Evolutionary conservation across 2,329 filamentous ascomycete species (phyloP).

Genomic region (Parastagonospora avenae): DNA sequence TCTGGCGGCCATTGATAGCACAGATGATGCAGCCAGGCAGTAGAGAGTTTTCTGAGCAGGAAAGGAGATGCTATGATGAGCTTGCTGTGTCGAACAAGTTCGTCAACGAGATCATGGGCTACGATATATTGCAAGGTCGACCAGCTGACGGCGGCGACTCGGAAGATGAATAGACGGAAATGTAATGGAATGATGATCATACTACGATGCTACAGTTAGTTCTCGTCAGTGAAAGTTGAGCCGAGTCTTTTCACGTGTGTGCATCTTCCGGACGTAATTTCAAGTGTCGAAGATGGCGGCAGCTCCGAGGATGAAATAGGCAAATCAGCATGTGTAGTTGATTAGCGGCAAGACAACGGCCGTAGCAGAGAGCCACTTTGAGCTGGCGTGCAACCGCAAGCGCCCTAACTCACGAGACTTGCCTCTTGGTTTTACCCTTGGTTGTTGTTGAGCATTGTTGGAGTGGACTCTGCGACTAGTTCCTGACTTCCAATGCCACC

Average conservation of each 20-base stretch:
- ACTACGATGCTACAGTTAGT: no score
- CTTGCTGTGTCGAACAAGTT: slow-evolving; percentile 36
- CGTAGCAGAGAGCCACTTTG: no score
- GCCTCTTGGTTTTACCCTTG: slow-evolving; percentile 7
- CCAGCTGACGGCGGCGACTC: slow-evolving; percentile 30
- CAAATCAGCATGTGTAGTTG: no score
- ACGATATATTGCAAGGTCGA: slow-evolving; percentile 41
- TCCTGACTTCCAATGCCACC: slow-evolving; percentile 16
- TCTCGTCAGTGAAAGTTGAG: no score
- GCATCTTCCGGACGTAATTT: background rate
- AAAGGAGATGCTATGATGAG: slow-evolving; percentile 35
- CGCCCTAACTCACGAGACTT: no score
- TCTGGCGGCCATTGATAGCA: slow-evolving; percentile 40
- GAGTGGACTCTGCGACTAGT: slow-evolving; percentile 14
- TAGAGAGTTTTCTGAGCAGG: slow-evolving; percentile 36
- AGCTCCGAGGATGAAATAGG: no score
- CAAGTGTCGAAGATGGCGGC: no score
- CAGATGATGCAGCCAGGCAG: slow-evolving; percentile 38
- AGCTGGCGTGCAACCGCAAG: no score
- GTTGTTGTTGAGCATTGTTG: slow-evolving; percentile 18
- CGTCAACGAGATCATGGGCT: slow-evolving; percentile 45
- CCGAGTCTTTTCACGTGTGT: background rate
- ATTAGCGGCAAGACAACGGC: no score
- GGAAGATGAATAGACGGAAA: slow-evolving; percentile 25
- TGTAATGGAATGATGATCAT: no score